A percentile compares a stretch with the other conserved stretches of the same genome.
Evolutionary conservation across 2,329 filamentous ascomycete species (phyloP).

Genomic region (Neurospora crassa): DNA sequence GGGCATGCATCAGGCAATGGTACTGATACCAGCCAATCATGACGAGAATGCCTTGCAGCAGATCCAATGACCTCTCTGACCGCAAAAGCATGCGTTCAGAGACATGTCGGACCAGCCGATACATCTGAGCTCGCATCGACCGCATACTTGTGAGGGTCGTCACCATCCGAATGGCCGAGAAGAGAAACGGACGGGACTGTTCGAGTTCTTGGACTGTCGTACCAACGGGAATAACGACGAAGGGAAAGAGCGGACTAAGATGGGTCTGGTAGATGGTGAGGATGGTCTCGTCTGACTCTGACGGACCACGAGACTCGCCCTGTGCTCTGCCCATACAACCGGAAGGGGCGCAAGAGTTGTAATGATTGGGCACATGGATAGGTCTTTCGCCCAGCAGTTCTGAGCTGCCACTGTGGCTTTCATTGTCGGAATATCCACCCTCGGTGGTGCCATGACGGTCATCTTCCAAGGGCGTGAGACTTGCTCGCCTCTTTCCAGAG

Average conservation of each 20-base stretch:
- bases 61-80: conserved; percentile 39
- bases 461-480: not conserved
- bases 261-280: conserved; percentile 34
- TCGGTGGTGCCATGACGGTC: not conserved
- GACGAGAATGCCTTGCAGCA: conserved; percentile 39
- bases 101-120: conserved; percentile 34
- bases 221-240: conserved; percentile 32
- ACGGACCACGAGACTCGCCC: conserved; percentile 25
- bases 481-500: not conserved
- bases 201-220: conserved; percentile 29
- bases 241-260: conserved; percentile 35
- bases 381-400: not conserved
- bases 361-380: conserved; percentile 26
- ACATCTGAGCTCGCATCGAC: conserved; percentile 42
- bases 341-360: conserved; percentile 36
- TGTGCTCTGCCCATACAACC: conserved; percentile 38
- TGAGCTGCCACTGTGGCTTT: not conserved
- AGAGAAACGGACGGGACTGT: conserved; percentile 35
- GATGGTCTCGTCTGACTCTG: conserved; percentile 36
- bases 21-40: conserved; percentile 44
- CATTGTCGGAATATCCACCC: not conserved
- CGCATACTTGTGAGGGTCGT: conserved; percentile 35
- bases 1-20: conserved; percentile 43
- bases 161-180: conserved; percentile 40
- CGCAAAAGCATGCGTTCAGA: conserved; percentile 39